phyloP scores from a whole-genome alignment of 2,329 filamentous ascomycete species.

The Ceratocystis lukuohia region DNA sequence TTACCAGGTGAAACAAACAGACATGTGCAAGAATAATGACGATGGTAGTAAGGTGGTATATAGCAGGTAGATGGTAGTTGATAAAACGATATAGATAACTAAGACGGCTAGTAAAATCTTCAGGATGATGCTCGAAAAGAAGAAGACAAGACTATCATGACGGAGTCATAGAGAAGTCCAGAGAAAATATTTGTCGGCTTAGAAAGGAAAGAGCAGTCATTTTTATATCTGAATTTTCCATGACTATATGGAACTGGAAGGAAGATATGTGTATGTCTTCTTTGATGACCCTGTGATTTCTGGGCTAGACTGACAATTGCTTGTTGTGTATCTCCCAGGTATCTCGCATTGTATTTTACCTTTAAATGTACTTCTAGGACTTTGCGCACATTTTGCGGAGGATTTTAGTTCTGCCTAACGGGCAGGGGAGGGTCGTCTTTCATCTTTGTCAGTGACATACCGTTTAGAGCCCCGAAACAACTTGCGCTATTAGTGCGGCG shows the following conservation, averaged over 20 bases:
- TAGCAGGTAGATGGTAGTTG: no score
- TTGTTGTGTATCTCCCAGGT: background rate
- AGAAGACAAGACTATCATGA: conserved; percentile 1
- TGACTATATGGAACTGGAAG: background rate
- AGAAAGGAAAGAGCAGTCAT: background rate
- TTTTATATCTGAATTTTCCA: conserved; percentile 8
- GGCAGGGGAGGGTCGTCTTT: background rate
- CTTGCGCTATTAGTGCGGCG: conserved; percentile 4
- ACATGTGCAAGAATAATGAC: no score
- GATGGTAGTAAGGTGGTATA: no score
- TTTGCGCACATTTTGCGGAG: conserved; percentile 13
- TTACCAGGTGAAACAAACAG: no score
- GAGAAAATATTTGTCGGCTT: background rate
- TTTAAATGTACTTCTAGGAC: background rate
- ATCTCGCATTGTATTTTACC: background rate
- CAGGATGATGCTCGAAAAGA: background rate
- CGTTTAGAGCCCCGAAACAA: background rate
- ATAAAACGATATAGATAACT: background rate
- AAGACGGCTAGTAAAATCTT: background rate
- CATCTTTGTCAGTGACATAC: conserved; percentile 2
- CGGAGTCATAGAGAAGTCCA: background rate
- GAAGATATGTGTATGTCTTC: background rate
- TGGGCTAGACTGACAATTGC: background rate
- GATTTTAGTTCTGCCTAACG: background rate
- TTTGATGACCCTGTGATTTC: background rate